Conservation (phyloP, 805 yeast genomes). For the Schwanniomyces vanrijiae region DNA sequence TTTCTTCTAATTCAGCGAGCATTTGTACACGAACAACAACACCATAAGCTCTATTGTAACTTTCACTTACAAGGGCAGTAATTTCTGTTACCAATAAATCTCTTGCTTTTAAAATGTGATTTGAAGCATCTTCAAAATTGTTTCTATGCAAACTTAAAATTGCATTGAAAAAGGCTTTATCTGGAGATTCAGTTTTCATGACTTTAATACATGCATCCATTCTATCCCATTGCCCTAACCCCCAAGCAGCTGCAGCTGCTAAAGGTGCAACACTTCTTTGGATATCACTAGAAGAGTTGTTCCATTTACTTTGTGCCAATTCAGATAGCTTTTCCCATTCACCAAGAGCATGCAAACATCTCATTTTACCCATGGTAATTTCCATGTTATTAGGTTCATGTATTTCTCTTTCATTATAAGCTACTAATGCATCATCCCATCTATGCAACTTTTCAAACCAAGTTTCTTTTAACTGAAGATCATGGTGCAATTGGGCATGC, state of each 20-base stretch:
- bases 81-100: conserved; percentile 89
- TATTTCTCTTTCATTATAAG: conserved; percentile 78
- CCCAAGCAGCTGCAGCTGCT: conserved; percentile 99
- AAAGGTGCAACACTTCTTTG: conserved; percentile 88
- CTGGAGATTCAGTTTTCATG: conserved; percentile 91
- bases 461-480: conserved; percentile 87
- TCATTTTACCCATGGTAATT: conserved; percentile 95
- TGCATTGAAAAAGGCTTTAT: conserved; percentile 92
- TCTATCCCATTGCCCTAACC: conserved; percentile 93
- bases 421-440: conserved; percentile 96
- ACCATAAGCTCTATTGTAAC: conserved; percentile 94
- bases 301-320: conserved; percentile 87
- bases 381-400: conserved; percentile 72
- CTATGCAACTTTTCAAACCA: conserved; percentile 97
- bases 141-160: conserved; percentile 82
- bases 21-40: conserved; percentile 96
- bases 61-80: conserved; percentile 91
- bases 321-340: conserved; percentile 94
- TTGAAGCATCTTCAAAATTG: conserved; percentile 77
- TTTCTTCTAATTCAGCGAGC: conserved; percentile 95
- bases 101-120: conserved; percentile 80
- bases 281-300: conserved; percentile 64
- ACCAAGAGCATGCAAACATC: conserved; percentile 97
- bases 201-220: conserved; percentile 90
- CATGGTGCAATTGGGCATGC: conserved; percentile 90